Evolutionary conservation across 2,329 filamentous ascomycete genomes (phyloP), one percentile per base, ranked within the genome.

Genomic region (Myotisia sp.): DNA sequence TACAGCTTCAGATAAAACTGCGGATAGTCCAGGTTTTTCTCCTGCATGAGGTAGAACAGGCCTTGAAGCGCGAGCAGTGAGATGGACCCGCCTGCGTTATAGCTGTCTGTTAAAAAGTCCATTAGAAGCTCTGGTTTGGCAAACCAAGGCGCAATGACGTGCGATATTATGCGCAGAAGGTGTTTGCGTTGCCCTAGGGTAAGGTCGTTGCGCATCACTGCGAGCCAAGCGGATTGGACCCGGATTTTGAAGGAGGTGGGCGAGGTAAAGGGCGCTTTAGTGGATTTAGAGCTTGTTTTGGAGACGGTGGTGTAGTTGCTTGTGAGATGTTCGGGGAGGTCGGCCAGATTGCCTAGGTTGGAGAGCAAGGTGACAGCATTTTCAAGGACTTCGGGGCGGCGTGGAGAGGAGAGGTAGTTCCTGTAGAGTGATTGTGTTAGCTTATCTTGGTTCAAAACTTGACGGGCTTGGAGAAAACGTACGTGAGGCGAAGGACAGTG

Each of bases 91-190:
- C 87, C 85, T 5, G 76, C 64, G 48, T 94, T 71, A 62, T 92
- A 95, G 19, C 78, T 92, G 59, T 90, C 83, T n/a, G 85, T 93
- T 36, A 98, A 63, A 56, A 95, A 98, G 61, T 98, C 90, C 68
- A 93, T 85, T 21, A 98, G 69, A 26, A 92, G 68, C 51, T 95
- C 87, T 1, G 85, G 79, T 41, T 84, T 81, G 30, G 67, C 70
- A 58, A 95, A 93, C 81, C 84, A 92, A 1, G 87, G 86, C 16
- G 81, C 79, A 46, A 94, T 83, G 21, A 75, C 75, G 26, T 72
- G 71, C 2, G 82, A 76, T 59, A 92, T 78, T 41, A 79, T 70
- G 40, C 73, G 70, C 30, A 98, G 67, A 2, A 93, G 68, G 31
- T 66, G 64, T 54, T 95, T 95, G 33, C 81, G 76, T 52, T 92